Evolutionary conservation across 352 stramenopile species (phyloP), one percentile per base, ranked within the genome.

Genomic region (Phytophthora sojae): DNA sequence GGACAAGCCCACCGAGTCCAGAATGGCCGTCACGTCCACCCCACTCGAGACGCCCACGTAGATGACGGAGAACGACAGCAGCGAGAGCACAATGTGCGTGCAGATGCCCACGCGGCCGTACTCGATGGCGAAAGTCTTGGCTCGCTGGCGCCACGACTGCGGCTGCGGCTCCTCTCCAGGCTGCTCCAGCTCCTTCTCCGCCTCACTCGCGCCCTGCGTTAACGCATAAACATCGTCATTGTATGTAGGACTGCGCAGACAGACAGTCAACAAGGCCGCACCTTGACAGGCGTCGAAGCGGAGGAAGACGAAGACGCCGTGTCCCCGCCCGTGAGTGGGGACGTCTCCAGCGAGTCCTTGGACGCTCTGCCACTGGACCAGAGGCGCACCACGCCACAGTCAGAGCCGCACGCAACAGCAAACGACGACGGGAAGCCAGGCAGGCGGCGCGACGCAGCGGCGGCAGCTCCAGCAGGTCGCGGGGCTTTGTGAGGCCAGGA

Each of bases 41-140:
- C 89, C 89, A n/a, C 76, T 82, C 0, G 87, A 91, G 25, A 95
- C 79, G 7, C 76, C 85, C 4, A 77, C 69, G 72, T 95, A 96
- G 64, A 96, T 91, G 44, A 83, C 51, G 1, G 89, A 94, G 66
- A 94, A 91, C 2, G 85, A 94, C 39, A 88, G 55, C 29, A 90
- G 39, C 5, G 89, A 96, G 23, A 96, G 74, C 71, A 91, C 83
- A 39, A 90, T 75, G 67, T 96, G 87, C 57, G 89, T 95, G 54
- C 76, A 81, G 32, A 96, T 77, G 23, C 89, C 89, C 6, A 96
- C 88, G 37, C 77, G 85, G 12, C 89, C 89, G 64, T 96, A 96
- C 71, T 93, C 87, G 57, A 91, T 78, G 15, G 85, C 86, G 64
- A 96, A 96, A 26, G 79, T 90, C 76, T 96, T 93, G 61, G 83